Conservation (phyloP, 1,284 basidiomycete species). For the Marasmius sp. region DNA sequence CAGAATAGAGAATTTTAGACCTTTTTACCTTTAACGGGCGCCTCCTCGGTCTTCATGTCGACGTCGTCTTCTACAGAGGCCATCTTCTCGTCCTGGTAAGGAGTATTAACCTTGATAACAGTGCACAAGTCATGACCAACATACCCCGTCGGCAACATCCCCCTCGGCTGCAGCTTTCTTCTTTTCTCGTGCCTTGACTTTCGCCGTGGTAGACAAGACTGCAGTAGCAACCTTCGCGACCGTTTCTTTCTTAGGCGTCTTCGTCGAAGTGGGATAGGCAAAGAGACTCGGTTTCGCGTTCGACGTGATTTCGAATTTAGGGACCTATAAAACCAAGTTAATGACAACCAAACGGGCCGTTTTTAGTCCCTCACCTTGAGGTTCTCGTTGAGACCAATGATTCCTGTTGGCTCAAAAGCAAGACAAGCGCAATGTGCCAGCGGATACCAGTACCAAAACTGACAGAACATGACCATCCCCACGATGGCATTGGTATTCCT, state of each 20-base stretch:
- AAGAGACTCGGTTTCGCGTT: constrained; percentile 87
- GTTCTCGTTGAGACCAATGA: constrained; percentile 86
- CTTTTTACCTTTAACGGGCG: constrained; percentile 42
- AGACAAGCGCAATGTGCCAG: constrained; percentile 91
- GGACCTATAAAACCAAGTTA: constrained; percentile 51
- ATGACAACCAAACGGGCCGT: background rate
- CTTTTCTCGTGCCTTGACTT: constrained; percentile 90
- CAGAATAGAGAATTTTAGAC: constrained; percentile 39
- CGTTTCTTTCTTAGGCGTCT: constrained; percentile 88
- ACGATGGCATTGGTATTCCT: constrained; percentile 91
- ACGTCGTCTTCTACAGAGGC: constrained; percentile 58
- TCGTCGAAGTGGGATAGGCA: constrained; percentile 83
- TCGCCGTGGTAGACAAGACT: constrained; percentile 93
- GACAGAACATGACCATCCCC: constrained; percentile 93
- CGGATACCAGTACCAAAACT: constrained; percentile 99
- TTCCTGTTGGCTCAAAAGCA: constrained; percentile 90
- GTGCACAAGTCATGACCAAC: constrained; percentile 23
- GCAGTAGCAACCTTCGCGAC: constrained; percentile 89
- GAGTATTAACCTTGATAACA: background rate
- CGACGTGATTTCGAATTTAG: constrained; percentile 87
- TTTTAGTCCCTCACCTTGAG: constrained; percentile 60
- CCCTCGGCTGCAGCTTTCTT: constrained; percentile 80
- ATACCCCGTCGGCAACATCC: constrained; percentile 80
- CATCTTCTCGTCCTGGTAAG: constrained; percentile 38
- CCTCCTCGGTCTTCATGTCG: constrained; percentile 72